Evolutionary conservation across 208 protist species (phyloP).

Genomic region (Angomonas desouzai): DNA sequence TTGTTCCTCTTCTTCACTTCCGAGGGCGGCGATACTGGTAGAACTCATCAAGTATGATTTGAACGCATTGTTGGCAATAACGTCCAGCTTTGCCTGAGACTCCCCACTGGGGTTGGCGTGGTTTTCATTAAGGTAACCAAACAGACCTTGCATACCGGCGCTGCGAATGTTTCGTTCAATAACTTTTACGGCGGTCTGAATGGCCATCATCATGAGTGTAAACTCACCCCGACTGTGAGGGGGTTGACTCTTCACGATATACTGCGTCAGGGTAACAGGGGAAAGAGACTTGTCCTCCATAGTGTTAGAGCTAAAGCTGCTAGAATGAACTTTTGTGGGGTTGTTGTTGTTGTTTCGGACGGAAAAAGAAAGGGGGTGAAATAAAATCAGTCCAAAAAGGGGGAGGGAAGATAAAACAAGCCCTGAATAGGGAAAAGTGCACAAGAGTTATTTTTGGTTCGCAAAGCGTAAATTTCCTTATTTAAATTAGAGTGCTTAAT

Average conservation of each 20-base stretch:
- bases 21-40: constrained; percentile 58
- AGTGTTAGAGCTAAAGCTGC: not conserved
- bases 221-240: constrained; percentile 73
- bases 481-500: constrained; percentile 3
- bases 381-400: constrained; percentile 8
- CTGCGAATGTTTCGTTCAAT: constrained; percentile 84
- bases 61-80: constrained; percentile 84
- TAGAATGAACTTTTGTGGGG: too few relatives aligned
- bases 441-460: not conserved
- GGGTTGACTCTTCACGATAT: constrained; percentile 79
- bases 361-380: constrained; percentile 10
- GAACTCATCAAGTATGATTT: constrained; percentile 82
- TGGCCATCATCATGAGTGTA: constrained; percentile 88
- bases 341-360: too few relatives aligned
- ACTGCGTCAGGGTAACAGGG: constrained; percentile 78
- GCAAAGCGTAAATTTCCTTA: not conserved
- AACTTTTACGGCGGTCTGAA: constrained; percentile 85
- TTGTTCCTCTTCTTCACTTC: constrained; percentile 83
- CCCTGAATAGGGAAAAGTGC: constrained; percentile 4
- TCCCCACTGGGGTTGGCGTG: constrained; percentile 74
- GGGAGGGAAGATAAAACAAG: constrained; percentile 5
- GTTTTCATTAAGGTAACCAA: constrained; percentile 61
- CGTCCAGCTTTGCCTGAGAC: constrained; percentile 82
- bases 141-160: constrained; percentile 79
- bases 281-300: constrained; percentile 7